Evolutionary conservation across 179 eudicot species (phyloP).

Genomic region (Corrigiola litoralis): DNA sequence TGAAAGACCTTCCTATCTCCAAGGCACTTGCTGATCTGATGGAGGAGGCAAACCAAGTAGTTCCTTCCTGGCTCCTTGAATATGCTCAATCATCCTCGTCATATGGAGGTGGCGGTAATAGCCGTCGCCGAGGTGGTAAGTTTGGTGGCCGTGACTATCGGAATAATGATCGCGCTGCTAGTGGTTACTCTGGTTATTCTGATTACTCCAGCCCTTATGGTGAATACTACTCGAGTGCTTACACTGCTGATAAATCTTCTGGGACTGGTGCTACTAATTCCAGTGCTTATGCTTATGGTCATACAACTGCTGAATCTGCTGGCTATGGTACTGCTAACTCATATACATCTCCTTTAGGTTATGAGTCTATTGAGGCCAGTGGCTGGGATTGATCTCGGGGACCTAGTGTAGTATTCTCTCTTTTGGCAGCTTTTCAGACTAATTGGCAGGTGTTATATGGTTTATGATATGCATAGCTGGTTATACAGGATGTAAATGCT

Average conservation of each 20-base stretch:
- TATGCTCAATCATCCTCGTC: constrained; percentile 37
- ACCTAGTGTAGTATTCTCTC: neutral
- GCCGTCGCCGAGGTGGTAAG: constrained; percentile 31
- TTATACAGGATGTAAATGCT: no score
- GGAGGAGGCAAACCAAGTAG: constrained; percentile 63
- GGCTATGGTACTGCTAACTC: constrained; percentile 2
- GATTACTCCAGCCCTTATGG: constrained; percentile 37
- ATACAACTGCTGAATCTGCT: constrained; percentile 5
- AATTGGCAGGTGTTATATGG: no score
- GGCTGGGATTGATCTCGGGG: constrained; percentile 38
- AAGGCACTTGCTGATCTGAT: constrained; percentile 54
- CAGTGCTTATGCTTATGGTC: constrained; percentile 19
- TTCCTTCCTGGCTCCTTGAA: constrained; percentile 57
- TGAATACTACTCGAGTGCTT: constrained; percentile 20
- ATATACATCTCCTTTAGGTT: constrained; percentile 21
- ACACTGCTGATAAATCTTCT: constrained; percentile 13
- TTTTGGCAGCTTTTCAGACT: neutral
- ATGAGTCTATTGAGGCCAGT: constrained; percentile 34
- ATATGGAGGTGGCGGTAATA: constrained; percentile 20
- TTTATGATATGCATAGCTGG: no score
- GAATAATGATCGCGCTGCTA: constrained; percentile 23
- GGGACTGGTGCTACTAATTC: constrained; percentile 1
- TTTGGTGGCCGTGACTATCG: constrained; percentile 51
- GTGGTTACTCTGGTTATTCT: constrained; percentile 48
- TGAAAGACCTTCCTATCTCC: constrained; percentile 55